Evolutionary conservation across 495 filamentous ascomycete species (phyloP), one percentile per base, ranked within the genome.

Genomic region (Pseudevernia furfuracea): DNA sequence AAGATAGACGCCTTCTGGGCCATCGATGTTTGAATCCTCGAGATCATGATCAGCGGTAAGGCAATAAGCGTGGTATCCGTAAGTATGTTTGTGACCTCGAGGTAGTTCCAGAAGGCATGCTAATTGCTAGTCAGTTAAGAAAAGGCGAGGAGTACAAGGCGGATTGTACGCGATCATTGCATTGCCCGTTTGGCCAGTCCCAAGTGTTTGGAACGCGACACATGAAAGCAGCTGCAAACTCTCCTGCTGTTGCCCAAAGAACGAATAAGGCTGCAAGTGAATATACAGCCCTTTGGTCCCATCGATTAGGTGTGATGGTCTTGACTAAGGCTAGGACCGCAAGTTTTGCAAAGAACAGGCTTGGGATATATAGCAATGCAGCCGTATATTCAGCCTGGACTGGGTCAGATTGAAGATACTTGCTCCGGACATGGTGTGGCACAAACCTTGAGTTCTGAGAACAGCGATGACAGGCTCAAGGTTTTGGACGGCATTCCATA

Each of bases 81-180:
- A n/a, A 80, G n/a, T 37, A 80, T 74, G 48, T 79, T 81, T 5
- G 72, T 71, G 56, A 75, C 65, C 37, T 66, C 71, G 37, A 79
- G 72, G 59, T 75, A 80, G 49, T 75, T 71, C 60, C 75, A 70
- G 70, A 79, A 63, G 17, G 38, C 39, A 49, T 21, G 52, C 52
- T 55, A 10, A 34, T 21, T 3, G 5, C 10, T 21, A 4, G 36
- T 55, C 17, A 55, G 52, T 55, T 21, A 1, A 36, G 4, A 11
- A 52, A 21, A 19, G 8, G 52, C 30, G 52, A 55, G 30, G 49
- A 30, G 12, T 14, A 34, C 7, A 23, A 7, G 30, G 30, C 4
- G 30, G 15, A 55, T 9, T 10, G 52, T 55, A 55, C 52, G 28
- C 43, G 60, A 53, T 53, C 12, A 39, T 19, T 25, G 44, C 60